Evolutionary conservation across 768 basidiomycete species (phyloP).

Genomic region (Termitomyces sp.): DNA sequence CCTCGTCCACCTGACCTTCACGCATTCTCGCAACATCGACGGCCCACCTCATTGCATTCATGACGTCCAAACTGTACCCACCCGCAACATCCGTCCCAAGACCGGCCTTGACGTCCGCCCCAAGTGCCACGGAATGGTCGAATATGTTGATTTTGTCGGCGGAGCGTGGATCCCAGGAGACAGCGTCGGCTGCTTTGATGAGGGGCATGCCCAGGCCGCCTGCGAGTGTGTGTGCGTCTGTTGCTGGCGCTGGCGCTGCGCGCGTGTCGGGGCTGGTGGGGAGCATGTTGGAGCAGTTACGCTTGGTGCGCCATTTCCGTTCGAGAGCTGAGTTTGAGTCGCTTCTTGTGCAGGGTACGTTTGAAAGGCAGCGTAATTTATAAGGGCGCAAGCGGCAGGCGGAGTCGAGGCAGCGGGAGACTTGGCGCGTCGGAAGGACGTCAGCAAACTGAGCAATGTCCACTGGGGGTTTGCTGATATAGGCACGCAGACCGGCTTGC

Average conservation of each 20-base stretch:
- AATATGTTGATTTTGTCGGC: slow-evolving; percentile 72
- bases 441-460: slow-evolving; percentile 52
- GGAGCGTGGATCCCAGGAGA: slow-evolving; percentile 63
- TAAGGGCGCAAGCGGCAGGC: slow-evolving; percentile 62
- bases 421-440: slow-evolving; percentile 48
- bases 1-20: slow-evolving; percentile 34
- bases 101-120: slow-evolving; percentile 60
- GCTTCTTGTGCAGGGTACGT: too few species aligned
- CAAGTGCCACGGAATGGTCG: slow-evolving; percentile 61
- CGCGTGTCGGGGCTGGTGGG: slow-evolving; percentile 57
- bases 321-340: too few species aligned
- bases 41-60: slow-evolving; percentile 75
- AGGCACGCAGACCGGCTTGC: slow-evolving; percentile 64
- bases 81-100: slow-evolving; percentile 86
- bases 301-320: too few species aligned
- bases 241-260: slow-evolving; percentile 17
- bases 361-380: slow-evolving; percentile 68
- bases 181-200: slow-evolving; percentile 73
- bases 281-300: slow-evolving; percentile 60
- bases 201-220: slow-evolving; percentile 66
- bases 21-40: slow-evolving; percentile 68
- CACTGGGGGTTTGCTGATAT: slow-evolving; percentile 91
- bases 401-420: slow-evolving; percentile 43
- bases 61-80: slow-evolving; percentile 76
- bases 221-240: slow-evolving; percentile 29